Conservation (phyloP, 371 early-diverging fungal species). For the Nematocida major region DNA sequence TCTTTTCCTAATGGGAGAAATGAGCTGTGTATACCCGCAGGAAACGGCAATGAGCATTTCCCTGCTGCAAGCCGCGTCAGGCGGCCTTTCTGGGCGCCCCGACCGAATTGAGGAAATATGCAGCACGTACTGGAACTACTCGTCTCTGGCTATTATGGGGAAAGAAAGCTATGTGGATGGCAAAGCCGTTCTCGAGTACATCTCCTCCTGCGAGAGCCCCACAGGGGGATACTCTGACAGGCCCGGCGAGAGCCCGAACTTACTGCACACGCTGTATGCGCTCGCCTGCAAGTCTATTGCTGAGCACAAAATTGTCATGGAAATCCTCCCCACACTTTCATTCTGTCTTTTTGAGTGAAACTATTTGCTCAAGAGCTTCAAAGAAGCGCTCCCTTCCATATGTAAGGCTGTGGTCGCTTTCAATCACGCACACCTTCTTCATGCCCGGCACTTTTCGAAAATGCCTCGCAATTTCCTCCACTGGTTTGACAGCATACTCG, state of each 20-base stretch:
- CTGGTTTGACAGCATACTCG: constrained; percentile 46
- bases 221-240: constrained; percentile 90
- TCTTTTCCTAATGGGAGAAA: constrained; percentile 71
- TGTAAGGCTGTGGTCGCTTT: constrained; percentile 33
- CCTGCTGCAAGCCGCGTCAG: constrained; percentile 78
- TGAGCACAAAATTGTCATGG: constrained; percentile 21
- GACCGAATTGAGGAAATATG: constrained; percentile 94
- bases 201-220: constrained; percentile 72
- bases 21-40: constrained; percentile 70
- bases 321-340: constrained; percentile 53
- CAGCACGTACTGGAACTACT: constrained; percentile 96
- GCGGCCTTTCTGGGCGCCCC: constrained; percentile 90
- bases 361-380: too few species aligned
- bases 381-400: too few species aligned
- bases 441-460: neutral
- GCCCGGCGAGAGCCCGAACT: constrained; percentile 80
- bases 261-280: constrained; percentile 91
- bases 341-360: constrained; percentile 33
- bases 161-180: constrained; percentile 76
- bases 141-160: constrained; percentile 75
- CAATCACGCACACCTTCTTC: neutral
- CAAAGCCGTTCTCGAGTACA: constrained; percentile 72
- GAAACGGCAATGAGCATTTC: constrained; percentile 80
- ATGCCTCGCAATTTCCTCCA: constrained; percentile 25
- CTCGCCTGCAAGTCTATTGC: constrained; percentile 68